Evolutionary conservation across 805 yeast species (phyloP), one percentile per base, ranked within the genome.

Genomic region (Clavispora asparagi): DNA sequence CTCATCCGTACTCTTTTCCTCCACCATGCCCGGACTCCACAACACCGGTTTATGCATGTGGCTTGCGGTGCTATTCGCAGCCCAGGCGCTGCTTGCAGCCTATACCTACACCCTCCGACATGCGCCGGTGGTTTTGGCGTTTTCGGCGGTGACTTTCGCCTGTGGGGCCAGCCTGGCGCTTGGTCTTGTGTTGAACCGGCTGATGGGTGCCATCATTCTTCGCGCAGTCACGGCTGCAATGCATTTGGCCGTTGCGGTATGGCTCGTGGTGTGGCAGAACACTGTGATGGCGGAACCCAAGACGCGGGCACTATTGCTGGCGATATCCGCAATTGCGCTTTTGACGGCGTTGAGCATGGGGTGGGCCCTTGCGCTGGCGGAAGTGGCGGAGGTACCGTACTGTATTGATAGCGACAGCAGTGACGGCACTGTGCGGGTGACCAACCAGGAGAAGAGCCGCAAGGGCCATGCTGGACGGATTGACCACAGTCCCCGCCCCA

Each of bases 61-160:
- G 32, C 52, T 53, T 11, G 45, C 47, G n/a, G 41, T 47, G 9
- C 31, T 46, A 11, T 44, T 51, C 32, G 42, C 30, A 27, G 41
- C 41, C n/a, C 50, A 51, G 17, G 55, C 47, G 14, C 42, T 47
- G 33, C 46, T 53, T 26, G 40, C 52, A 11, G 30, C 48, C 8
- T 43, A 51, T 11, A 45, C 48, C 11, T 46, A 43, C 39, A 29
- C 35, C 39, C 23, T 14, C 17, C 30, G 19, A 13, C 17, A 13
- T 13, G 9, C 13, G 26, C 32, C 44, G 30, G 32, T 16, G 37
- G 9, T 35, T 9, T 16, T 42, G 32, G 40, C 40, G 25, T 33
- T 26, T 23, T 10, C 17, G 6, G 40, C 27, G 11, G 40, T 17
- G 14, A 6, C 26, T 9, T 35, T 14, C 13, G 33, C 25, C 2